phyloP scores from a whole-genome alignment of 2,329 filamentous ascomycete genomes.

The Ascochyta rabiei region DNA sequence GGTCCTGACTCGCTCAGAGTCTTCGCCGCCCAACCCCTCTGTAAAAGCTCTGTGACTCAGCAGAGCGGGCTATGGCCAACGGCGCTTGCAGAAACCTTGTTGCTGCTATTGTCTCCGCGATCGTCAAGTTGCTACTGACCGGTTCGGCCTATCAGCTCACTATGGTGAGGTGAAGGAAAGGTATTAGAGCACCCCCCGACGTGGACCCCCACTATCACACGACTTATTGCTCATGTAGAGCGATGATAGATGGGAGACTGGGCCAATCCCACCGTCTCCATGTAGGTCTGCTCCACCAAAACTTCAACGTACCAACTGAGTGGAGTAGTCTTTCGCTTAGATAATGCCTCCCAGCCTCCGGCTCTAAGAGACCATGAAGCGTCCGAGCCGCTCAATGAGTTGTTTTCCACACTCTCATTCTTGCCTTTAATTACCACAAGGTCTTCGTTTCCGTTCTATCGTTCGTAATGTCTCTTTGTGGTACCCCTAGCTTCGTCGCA shows the following conservation, averaged over 20 bases:
- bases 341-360: constrained; percentile 5
- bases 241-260: not conserved
- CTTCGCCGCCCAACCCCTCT: not conserved
- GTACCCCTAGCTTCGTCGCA: not conserved
- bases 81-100: not conserved
- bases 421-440: not conserved
- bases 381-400: not conserved
- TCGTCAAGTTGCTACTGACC: not conserved
- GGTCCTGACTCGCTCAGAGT: not conserved
- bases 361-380: not conserved
- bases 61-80: not conserved
- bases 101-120: not conserved
- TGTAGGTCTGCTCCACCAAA: not conserved
- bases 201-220: not conserved
- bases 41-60: not conserved
- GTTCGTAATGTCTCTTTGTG: not conserved
- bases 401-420: not conserved
- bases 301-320: not conserved
- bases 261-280: constrained; percentile 1
- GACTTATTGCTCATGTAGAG: not conserved
- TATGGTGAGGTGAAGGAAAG: constrained; percentile 1
- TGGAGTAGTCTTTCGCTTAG: not conserved
- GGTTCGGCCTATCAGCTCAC: not conserved
- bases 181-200: not conserved
- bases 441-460: not conserved